Conservation (phyloP, 305 asterid genomes). For the Solanum chacoense region DNA sequence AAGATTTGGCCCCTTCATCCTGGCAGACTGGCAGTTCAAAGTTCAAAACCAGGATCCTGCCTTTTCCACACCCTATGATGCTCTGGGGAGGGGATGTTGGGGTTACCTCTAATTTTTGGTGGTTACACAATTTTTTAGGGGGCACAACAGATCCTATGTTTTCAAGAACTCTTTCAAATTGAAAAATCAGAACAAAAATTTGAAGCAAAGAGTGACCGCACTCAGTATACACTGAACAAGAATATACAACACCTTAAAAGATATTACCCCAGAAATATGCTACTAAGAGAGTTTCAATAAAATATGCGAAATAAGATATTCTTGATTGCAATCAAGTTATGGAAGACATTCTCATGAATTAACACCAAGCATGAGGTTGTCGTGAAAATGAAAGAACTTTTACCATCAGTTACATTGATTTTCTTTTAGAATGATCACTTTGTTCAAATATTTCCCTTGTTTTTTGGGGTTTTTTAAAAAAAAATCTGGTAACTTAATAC, state of each 20-base stretch:
- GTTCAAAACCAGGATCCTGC: background rate
- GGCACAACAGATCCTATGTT: background rate
- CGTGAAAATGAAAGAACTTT: background rate
- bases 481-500: background rate
- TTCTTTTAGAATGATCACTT: background rate
- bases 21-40: background rate
- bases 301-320: background rate
- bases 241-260: background rate
- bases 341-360: background rate
- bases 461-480: background rate
- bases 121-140: background rate
- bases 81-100: background rate
- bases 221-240: background rate
- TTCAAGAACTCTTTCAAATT: background rate
- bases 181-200: background rate
- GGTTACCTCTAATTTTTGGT: background rate
- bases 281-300: background rate
- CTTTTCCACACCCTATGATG: background rate
- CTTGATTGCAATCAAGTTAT: background rate
- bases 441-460: background rate
- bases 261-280: background rate
- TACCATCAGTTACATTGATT: background rate
- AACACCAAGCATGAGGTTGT: background rate
- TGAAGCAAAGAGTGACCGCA: background rate
- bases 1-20: background rate